A percentile compares a stretch with the other conserved stretches of the same genome.
phyloP scores from a whole-genome alignment of 179 eudicot genomes.

The Silene vulgaris region DNA sequence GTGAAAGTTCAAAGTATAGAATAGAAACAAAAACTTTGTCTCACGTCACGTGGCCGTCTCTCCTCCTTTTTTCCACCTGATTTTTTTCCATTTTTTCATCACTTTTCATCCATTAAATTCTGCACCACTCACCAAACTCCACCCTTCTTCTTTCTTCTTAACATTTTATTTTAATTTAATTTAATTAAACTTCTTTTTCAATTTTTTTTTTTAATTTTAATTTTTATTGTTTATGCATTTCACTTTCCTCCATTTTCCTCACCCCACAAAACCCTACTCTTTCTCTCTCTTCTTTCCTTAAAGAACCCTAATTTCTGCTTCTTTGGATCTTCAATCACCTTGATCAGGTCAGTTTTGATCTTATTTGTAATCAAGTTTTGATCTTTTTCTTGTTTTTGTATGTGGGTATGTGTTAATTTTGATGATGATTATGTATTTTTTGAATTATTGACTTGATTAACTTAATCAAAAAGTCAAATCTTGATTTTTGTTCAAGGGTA shows the following conservation, averaged over 20 bases:
- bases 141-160: not conserved
- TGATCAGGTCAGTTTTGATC: slow-evolving; percentile 26
- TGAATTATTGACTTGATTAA: slow-evolving; percentile 8
- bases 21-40: not conserved
- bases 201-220: not conserved
- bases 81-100: not conserved
- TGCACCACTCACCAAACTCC: slow-evolving; percentile 19
- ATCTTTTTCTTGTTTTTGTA: slow-evolving; percentile 7
- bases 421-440: not conserved
- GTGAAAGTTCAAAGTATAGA: not conserved
- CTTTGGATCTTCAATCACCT: slow-evolving; percentile 23
- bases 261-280: slow-evolving; percentile 30
- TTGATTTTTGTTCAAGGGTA: not conserved
- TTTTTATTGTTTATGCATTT: slow-evolving; percentile 2
- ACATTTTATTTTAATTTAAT: too few relatives aligned
- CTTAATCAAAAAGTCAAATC: slow-evolving; percentile 16
- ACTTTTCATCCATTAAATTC: slow-evolving; percentile 6
- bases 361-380: not conserved
- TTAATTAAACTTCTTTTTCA: not conserved
- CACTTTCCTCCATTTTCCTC: slow-evolving; percentile 5
- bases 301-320: slow-evolving; percentile 13
- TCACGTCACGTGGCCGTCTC: slow-evolving; percentile 23
- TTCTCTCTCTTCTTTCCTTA: slow-evolving; percentile 10
- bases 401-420: not conserved
- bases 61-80: slow-evolving; percentile 7